Evolutionary conservation across 192 early-diverging fungal species (phyloP), one percentile per base, ranked within the genome.

Genomic region (Dispira simplex): DNA sequence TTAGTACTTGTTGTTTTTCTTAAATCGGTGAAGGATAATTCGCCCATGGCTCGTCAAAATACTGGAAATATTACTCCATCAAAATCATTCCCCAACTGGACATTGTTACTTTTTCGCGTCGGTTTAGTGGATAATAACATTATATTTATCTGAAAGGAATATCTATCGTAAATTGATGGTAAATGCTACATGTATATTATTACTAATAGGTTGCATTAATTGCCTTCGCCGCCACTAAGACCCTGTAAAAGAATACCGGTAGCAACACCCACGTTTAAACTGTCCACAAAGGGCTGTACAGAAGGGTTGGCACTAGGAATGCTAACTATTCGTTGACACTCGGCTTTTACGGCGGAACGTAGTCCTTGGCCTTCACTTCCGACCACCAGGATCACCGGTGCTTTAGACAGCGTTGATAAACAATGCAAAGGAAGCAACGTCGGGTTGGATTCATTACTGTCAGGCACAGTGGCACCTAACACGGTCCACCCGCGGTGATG

Each of bases 261-360:
- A 9, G 75, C 75, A 8, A 77, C 75, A 32, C 68, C 68, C 3
- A 73, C 75, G 54, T 77, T 77, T 51, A 77, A 67, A 54, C 72
- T 73, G 67, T 77, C 75, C 44, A 74, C 49, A 44, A 64, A 53
- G 11, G 56, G 32, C 12, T 69, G 69, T 8, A 66, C 55, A 14
- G 70, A 70, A 2, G 68, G 48, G 27, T 44, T 63, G 46, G 52
- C 21, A 14, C 60, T 46, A 0, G 72, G 66, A 14, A 77, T 74
- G 63, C 67, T 64, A 28, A 77, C 66, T 18, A 67, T 64, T 16
- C 65, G 46, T 44, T 71, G 63, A 64, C 72, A 71, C 32, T 51
- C 45, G 32, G 20, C 1, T 21, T 16, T 44, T 16, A 48, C n/a
- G 11, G 44, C 20, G 14, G 20, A 43, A 5, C 44, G 46, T 13